Conservation (phyloP, 1,284 basidiomycete species). For the Boletus sp. region DNA sequence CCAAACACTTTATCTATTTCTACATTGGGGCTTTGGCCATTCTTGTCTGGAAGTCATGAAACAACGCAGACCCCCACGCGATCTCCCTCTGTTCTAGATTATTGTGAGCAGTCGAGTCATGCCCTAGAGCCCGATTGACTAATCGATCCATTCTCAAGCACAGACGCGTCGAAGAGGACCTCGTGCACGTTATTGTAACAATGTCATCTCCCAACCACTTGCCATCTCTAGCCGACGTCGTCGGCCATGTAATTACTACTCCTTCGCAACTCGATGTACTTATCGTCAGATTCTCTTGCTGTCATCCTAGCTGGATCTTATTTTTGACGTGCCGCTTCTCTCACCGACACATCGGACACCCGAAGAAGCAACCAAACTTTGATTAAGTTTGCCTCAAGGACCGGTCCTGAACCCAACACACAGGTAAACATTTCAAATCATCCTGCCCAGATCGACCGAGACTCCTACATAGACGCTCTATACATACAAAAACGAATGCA, state of each 20-base stretch:
- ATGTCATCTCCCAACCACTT: slow-evolving; percentile 14
- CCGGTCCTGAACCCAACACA: not conserved
- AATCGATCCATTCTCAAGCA: not conserved
- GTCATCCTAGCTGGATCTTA: not conserved
- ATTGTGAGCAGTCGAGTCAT: slow-evolving; percentile 20
- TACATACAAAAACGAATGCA: slow-evolving; percentile 29
- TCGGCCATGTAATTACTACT: slow-evolving; percentile 26
- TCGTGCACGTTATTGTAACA: slow-evolving; percentile 26
- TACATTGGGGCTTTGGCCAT: slow-evolving; percentile 88
- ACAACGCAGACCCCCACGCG: slow-evolving; percentile 5
- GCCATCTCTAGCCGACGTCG: slow-evolving; percentile 8
- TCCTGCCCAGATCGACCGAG: slow-evolving; percentile 1
- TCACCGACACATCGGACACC: not conserved
- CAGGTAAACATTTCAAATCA: not conserved
- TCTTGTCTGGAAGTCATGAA: slow-evolving; percentile 92
- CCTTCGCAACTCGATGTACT: slow-evolving; percentile 15
- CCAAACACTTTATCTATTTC: slow-evolving; percentile 97
- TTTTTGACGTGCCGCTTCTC: not conserved
- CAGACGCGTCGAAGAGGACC: slow-evolving; percentile 22
- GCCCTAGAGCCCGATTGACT: not conserved
- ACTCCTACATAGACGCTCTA: slow-evolving; percentile 1
- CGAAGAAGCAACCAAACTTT: not conserved
- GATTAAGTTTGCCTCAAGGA: not conserved
- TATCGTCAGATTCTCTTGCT: slow-evolving; percentile 17
- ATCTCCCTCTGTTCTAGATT: slow-evolving; percentile 22